These are phyloP conservation scores for Pleurotus eryngii DNA, from an alignment of 768 basidiomycete genomes.

Conservation along the genomic window DNA sequence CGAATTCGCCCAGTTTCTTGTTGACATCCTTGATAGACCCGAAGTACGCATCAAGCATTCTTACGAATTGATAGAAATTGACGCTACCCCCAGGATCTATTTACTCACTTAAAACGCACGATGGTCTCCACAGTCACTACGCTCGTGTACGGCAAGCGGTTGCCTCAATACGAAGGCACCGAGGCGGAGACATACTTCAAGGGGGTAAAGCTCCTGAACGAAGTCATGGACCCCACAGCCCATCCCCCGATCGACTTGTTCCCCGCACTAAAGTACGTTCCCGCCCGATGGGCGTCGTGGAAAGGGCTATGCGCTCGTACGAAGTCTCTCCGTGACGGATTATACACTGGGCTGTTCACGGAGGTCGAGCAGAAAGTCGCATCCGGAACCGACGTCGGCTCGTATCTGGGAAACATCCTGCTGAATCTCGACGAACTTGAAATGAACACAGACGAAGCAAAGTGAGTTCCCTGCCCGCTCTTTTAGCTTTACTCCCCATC, in stretches of 20 bases:
- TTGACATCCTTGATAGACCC: conserved; percentile 23
- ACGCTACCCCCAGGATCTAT: conserved; percentile 6
- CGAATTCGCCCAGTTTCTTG: conserved; percentile 24
- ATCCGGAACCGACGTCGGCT: conserved; percentile 18
- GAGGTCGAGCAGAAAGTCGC: conserved; percentile 5
- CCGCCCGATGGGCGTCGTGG: conserved; percentile 17
- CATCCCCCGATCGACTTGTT: conserved; percentile 14
- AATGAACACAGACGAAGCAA: conserved; percentile 8
- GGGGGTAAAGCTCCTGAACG: not conserved
- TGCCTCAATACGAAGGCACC: conserved; percentile 1
- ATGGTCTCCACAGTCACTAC: conserved; percentile 9
- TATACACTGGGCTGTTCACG: conserved; percentile 8
- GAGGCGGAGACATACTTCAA: conserved; percentile 9
- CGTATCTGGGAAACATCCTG: conserved; percentile 21
- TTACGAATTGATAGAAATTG: not conserved
- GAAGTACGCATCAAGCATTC: conserved; percentile 12
- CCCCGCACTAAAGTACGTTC: conserved; percentile 14
- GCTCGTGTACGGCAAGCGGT: conserved; percentile 10
- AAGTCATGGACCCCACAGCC: conserved; percentile 8
- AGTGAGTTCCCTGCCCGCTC: not conserved
- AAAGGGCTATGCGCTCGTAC: conserved; percentile 8
- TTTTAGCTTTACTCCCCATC: not conserved
- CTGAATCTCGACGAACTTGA: conserved; percentile 11
- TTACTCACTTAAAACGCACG: conserved; percentile 3
- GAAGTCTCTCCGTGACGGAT: conserved; percentile 1